Conservation (phyloP, 139 green algal species). For the Desmodesmus armatus region DNA sequence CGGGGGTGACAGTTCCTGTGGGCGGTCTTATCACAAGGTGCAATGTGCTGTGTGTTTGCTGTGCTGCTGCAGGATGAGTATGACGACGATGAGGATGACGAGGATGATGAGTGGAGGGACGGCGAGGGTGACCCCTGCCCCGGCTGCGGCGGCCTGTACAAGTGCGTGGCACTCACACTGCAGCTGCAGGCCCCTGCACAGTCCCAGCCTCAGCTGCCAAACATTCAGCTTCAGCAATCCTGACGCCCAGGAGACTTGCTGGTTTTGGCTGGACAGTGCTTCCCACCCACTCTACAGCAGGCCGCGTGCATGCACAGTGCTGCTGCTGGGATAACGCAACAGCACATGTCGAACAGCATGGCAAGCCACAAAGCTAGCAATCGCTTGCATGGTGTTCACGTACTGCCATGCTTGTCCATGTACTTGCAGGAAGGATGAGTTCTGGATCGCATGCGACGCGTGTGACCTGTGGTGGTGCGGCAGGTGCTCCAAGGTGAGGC, state of each 20-base stretch:
- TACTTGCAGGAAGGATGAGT: slow-evolving; percentile 70
- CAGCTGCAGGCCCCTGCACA: too few relatives aligned
- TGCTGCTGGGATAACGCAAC: not conserved
- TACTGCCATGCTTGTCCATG: not conserved
- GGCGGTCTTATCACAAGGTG: not conserved
- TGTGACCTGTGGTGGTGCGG: slow-evolving; percentile 85
- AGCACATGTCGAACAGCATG: too few relatives aligned
- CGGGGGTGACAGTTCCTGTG: too few relatives aligned
- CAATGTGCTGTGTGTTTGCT: not conserved
- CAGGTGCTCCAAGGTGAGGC: slow-evolving; percentile 67
- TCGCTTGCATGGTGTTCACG: too few relatives aligned
- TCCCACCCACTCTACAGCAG: too few relatives aligned
- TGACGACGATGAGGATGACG: slow-evolving; percentile 46
- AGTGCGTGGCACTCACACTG: too few relatives aligned
- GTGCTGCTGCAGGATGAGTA: slow-evolving; percentile 25
- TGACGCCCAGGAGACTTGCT: too few relatives aligned
- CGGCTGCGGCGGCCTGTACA: slow-evolving; percentile 72
- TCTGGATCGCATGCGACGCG: slow-evolving; percentile 85
- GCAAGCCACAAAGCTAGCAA: too few relatives aligned
- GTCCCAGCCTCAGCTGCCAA: too few relatives aligned
- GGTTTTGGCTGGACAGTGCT: too few relatives aligned
- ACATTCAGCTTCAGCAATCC: too few relatives aligned
- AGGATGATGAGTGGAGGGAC: slow-evolving; percentile 65
- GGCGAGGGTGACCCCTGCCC: slow-evolving; percentile 85
- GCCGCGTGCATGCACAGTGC: too few relatives aligned